Base-by-base conservation (phyloP, 2,329 filamentous ascomycete genomes). In the Ophiocordyceps unilateralis region DNA sequence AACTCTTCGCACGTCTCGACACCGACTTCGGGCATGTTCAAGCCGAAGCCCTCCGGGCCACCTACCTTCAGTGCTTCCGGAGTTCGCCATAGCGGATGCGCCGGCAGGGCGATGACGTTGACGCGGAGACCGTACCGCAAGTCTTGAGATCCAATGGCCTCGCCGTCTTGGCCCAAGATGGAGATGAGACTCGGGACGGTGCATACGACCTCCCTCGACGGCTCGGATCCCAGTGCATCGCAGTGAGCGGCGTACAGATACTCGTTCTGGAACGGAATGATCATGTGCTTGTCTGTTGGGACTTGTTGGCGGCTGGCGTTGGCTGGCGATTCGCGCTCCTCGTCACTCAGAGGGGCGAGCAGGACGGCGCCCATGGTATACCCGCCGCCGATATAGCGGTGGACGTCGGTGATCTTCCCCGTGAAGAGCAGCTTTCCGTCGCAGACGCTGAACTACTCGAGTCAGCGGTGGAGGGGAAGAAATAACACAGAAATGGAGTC, bases 91-190 rank as follows among this genome's bases (percentile, higher is more conserved):
- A 70, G 48, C 0, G 68, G 67, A 45, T 69, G 67, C 1, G 67
- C 64, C 2, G 67, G 59, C 26, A 74, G 55, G 0, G 60, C 69
- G 45, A 74, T 65, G 1, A 74, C 69, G 26, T 54, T 65, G 0
- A 73, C 69, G 4, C 62, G 57, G 3, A 73, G 48, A 0, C 70
- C 70, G 43, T 72, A 74, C 10, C 69, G 59, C 24, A 70, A 54
- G 21, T 72, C 68, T 14, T 66, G 64, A 1, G 68, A 67, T 0
- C 68, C 68, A 5, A 72, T 59, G 0, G 68, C 68, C 41, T 67
- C 66, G 0, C 69, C 68, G 40, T 70, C 66, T 32, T 61, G 58
- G 1, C 59, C 60, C 0, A 62, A 50, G 3, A 62, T 55, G 0
- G 60, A 61, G 1, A 62, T 62, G 0, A 62, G 50, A 11, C 62